Percentiles rank a stretch among this genome's conserved stretches.
phyloP scores from a whole-genome alignment of 768 basidiomycete species.

The Mycena leptocephala region DNA sequence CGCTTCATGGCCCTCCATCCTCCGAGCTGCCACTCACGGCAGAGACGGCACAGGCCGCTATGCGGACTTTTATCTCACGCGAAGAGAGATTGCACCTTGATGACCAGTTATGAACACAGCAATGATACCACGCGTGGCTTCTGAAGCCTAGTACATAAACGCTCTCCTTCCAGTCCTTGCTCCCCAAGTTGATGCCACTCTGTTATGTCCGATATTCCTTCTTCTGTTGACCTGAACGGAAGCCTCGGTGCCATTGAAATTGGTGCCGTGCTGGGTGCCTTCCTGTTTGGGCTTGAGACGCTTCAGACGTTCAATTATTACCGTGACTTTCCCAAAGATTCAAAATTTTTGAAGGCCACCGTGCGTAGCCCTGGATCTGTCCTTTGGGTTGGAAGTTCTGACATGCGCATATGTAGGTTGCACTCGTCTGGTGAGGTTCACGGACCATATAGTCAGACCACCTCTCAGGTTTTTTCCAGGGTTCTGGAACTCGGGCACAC shows the following conservation, averaged over 20 bases:
- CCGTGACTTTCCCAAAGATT: neutral
- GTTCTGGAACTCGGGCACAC: constrained; percentile 20
- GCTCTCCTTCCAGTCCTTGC: too few relatives aligned
- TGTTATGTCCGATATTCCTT: neutral
- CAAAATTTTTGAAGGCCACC: neutral
- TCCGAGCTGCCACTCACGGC: too few relatives aligned
- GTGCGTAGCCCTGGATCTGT: neutral
- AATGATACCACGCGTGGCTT: too few relatives aligned
- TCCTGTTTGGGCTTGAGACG: constrained; percentile 13
- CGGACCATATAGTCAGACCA: too few relatives aligned
- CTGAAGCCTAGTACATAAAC: too few relatives aligned
- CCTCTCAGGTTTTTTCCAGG: neutral
- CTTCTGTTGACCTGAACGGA: neutral
- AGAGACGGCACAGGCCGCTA: too few relatives aligned
- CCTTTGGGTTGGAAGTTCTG: neutral
- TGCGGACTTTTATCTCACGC: too few relatives aligned
- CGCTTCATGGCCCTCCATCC: too few relatives aligned
- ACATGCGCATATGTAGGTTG: neutral
- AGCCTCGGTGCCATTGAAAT: constrained; percentile 9
- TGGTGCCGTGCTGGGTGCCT: neutral
- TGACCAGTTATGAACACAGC: too few relatives aligned
- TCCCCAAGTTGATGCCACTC: too few relatives aligned
- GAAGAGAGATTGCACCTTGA: too few relatives aligned
- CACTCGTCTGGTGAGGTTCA: neutral
- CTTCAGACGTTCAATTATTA: constrained; percentile 19